Evolutionary conservation across 2,329 filamentous ascomycete genomes (phyloP).

Genomic region (Periconia sp.): DNA sequence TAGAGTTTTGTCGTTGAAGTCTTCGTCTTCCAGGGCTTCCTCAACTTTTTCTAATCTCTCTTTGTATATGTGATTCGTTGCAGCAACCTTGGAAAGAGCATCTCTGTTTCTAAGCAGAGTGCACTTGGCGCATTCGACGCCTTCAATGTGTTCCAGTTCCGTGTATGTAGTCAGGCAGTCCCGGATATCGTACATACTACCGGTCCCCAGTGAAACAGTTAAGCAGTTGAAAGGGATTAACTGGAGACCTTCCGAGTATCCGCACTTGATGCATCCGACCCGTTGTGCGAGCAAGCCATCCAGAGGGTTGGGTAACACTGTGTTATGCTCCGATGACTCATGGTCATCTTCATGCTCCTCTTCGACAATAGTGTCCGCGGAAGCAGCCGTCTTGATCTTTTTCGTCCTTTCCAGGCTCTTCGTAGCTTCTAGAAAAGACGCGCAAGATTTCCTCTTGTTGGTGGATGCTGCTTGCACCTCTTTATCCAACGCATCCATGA

Average conservation of each 20-base stretch:
- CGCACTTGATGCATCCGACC: constrained; percentile 83
- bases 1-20: constrained; percentile 63
- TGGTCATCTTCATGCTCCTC: constrained; percentile 5
- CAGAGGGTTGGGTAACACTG: constrained; percentile 68
- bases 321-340: constrained; percentile 6
- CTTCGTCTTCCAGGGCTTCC: constrained; percentile 72
- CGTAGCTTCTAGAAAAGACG: constrained; percentile 33
- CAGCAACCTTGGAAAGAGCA: constrained; percentile 28
- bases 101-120: constrained; percentile 66
- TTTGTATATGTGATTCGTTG: constrained; percentile 47
- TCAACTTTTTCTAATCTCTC: constrained; percentile 67
- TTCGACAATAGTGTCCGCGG: not conserved
- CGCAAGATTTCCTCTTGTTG: constrained; percentile 44
- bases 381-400: constrained; percentile 1
- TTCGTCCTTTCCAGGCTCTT: constrained; percentile 19
- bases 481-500: constrained; percentile 82
- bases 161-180: constrained; percentile 85
- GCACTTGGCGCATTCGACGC: constrained; percentile 89
- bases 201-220: constrained; percentile 76
- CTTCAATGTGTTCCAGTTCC: constrained; percentile 79
- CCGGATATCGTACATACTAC: constrained; percentile 66
- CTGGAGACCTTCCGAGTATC: constrained; percentile 82
- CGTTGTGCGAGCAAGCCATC: constrained; percentile 87
- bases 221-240: constrained; percentile 94
- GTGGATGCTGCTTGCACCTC: constrained; percentile 59